Base-by-base conservation (phyloP, 495 filamentous ascomycete genomes). In the Neurospora terricola region DNA sequence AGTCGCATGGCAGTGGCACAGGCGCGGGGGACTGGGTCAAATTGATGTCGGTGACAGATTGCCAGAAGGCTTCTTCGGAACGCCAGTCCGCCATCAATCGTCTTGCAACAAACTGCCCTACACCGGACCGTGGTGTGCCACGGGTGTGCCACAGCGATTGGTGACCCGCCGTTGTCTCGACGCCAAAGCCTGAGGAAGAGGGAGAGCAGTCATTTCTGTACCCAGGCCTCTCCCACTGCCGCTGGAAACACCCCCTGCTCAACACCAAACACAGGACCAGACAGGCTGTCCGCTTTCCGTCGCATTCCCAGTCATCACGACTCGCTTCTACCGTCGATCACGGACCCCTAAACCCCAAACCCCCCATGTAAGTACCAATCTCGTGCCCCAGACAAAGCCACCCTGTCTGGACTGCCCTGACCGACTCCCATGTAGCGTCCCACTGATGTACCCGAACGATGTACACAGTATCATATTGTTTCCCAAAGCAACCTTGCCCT, bases 251-350 rank as follows among this genome's bases (percentile, higher is more conserved):
- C 18, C 77, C 79, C 80, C 73, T 81, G 78, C 75, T 70, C 69
- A 73, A 75, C 70, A 68, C 74, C 77, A 79, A 72, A 82, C 78
- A 78, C 76, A 75, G 73, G 70, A 71, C 75, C 76, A 77, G 76
- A 80, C 75, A 77, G 76, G 76, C 72, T 75, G 71, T 70, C 40
- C 71, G 73, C 78, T 69, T 77, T 81, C 78, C 79, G 78, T 76
- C 73, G 72, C 72, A 54, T 71, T 71, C 76, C 77, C 75, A 72
- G 77, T 72, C 75, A 69, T 72, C 43, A 77, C 72, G 72, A 43
- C 75, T 77, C 78, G 77, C 77, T 77, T 79, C 74, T 71, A 68
- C 66, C 42, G 75, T 48, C 72, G 75, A 79, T 78, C 77, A 77
- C 42, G 73, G 69, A 74, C 75, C 80, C 78, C 75, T 77, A 75